These are phyloP conservation scores for Fragaria ananassa DNA, from an alignment of 306 rosid genomes.

Conservation along the genomic window DNA sequence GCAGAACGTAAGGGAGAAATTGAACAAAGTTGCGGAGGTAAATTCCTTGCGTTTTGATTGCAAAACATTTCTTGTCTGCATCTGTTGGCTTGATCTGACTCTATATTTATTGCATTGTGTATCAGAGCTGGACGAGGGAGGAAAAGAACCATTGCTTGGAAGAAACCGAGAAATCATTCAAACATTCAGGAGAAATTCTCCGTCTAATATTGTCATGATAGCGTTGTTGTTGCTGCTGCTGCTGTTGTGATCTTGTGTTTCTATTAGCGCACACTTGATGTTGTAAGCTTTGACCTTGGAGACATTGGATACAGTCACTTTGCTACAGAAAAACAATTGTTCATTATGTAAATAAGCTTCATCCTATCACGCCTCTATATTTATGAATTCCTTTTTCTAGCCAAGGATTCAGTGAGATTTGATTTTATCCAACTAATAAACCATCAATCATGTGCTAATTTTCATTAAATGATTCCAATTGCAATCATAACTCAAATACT, in stretches of 20 bases:
- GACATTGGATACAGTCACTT: neutral
- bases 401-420: no score
- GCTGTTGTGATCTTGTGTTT: neutral
- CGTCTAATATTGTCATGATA: conserved; percentile 66
- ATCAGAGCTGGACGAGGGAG: conserved; percentile 85
- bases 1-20: conserved; percentile 86
- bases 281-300: neutral
- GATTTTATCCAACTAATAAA: no score
- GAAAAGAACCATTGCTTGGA: conserved; percentile 94
- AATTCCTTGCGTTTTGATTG: conserved; percentile 15
- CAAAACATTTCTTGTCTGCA: neutral
- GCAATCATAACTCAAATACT: no score
- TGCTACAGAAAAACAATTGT: neutral
- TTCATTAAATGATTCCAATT: no score
- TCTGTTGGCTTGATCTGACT: neutral
- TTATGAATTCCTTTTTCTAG: neutral
- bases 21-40: conserved; percentile 89
- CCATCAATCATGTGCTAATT: no score
- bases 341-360: neutral
- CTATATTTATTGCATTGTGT: neutral
- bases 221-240: neutral
- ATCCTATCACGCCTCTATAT: neutral
- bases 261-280: neutral
- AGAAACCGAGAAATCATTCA: conserved; percentile 93
- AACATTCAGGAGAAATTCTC: conserved; percentile 84